Base-by-base conservation (phyloP, 2,329 filamentous ascomycete species). In the Colletotrichum sp. region DNA sequence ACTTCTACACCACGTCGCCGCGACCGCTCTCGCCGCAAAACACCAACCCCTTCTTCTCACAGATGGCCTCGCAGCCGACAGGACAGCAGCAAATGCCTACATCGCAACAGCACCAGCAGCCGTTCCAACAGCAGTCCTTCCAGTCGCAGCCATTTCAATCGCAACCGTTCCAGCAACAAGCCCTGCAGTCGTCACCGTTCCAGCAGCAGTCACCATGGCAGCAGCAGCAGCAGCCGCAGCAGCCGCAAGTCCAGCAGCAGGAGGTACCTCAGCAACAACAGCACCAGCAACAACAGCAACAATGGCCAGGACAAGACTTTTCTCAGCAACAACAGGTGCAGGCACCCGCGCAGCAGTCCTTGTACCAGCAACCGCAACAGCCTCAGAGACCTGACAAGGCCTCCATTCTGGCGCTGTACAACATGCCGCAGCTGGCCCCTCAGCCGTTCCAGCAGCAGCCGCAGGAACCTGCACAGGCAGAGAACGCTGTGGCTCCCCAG, bases 391-490 rank as follows among this genome's bases (percentile, higher is more conserved):
- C 92, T 34, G 92, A 95, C 80, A 96, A 94, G 77, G 91, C 91
- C 5, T 93, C 93, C 6, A 96, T 97, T 75, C 87, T 96, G 83
- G 93, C 94, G 8, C 84, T 97, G 13, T 96, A 95, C 84, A 92
- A 91, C 81, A 90, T 93, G 52, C 88, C 90, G 9, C 89, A 91
- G 66, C 83, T 88, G 39, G 85, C 88, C 2, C 87, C 89, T 6
- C 84, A 86, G 34, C 78, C 84, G 22, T 76, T 77, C 43, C 79
- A 81, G 30, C 79, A 77, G 9, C 79, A 80, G 30, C 79, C 66
- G 61, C 78, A 75, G 55, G 77, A 78, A 18, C 70, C 74, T 22
- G 43, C 58, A 15, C 52, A 58, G 56, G 43, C 39, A 16, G 36
- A 71, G 30, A 60, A 28, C 52, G n/a, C 71, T n/a, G 65, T 79